Base-by-base conservation (phyloP, 148 eudicot species). In the Chenopodium quinoa region DNA sequence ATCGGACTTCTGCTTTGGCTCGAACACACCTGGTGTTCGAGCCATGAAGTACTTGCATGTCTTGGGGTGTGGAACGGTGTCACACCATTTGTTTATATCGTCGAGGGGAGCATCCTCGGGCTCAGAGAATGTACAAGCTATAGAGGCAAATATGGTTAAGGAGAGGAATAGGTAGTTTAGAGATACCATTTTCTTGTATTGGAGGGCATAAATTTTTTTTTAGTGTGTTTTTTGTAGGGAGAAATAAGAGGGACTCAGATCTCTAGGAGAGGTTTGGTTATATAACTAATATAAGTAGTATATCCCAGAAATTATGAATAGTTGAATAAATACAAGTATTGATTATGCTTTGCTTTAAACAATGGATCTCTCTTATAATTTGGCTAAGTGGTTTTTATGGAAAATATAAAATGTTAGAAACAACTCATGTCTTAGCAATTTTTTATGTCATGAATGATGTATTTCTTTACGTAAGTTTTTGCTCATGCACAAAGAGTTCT, bases 31-130 rank as follows among this genome's bases (percentile, higher is more conserved):
- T 20, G 77, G 82, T 52, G 78, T 75, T 12, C 76, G 85, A 58
- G 83, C 80, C 88, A 92, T 84, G 86, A 73, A 89, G 80, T 78
- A 76, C 52, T 85, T 92, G 81, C 91, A 89, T 23, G 89, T 81
- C 64, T 82, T 79, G 0, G 90, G 90, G 71, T 86, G 84, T 10
- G 90, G 89, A 11, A 91, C 91, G 31, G 89, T 83, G 80, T 78
- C 82, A 80, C 97, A 91, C 92, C 94, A 93, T 52, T 66, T 52
- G 77, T 77, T 16, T 31, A 92, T 89, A 52, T 82, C 79, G 1
- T 58, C 75, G 0, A 65, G 47, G 69, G 80, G 64, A 56, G 87
- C 76, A 4, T 78, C 76, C 16, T 46, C 65, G 23, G 13, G 73
- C 2, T 71, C 50, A 9, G 84, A 72, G 12, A 22, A 44, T 34